These are phyloP conservation scores for Pseudogymnoascus sp. DNA, from an alignment of 2,329 filamentous ascomycete species.

Conservation along the genomic window DNA sequence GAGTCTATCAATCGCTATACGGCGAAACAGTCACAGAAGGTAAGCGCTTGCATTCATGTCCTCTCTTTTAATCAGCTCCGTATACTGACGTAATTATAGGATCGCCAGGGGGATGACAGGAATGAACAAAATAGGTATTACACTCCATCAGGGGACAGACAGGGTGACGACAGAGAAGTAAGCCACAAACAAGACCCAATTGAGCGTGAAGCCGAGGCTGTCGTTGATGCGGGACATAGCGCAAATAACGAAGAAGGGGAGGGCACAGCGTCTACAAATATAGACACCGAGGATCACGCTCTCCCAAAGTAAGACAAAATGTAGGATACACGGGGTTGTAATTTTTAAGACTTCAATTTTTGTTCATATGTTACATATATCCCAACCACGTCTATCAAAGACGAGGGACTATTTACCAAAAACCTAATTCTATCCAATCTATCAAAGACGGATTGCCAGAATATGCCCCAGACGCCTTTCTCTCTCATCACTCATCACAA, in stretches of 20 bases:
- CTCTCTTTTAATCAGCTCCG: neutral
- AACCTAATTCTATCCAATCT: neutral
- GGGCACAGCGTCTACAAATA: neutral
- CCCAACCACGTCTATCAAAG: neutral
- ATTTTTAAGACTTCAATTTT: neutral
- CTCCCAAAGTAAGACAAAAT: neutral
- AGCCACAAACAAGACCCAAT: neutral
- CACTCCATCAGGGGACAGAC: neutral
- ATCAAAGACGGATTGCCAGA: neutral
- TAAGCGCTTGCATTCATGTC: slow-evolving; percentile 11
- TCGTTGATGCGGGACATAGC: neutral
- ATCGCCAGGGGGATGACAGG: neutral
- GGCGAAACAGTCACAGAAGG: slow-evolving; percentile 21
- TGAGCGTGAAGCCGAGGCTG: neutral
- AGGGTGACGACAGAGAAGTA: neutral
- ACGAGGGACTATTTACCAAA: neutral
- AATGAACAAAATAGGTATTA: neutral
- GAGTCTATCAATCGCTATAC: slow-evolving; percentile 48
- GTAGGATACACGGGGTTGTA: neutral
- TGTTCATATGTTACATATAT: neutral
- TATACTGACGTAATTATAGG: neutral
- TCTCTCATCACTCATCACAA: neutral
- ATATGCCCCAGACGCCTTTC: neutral
- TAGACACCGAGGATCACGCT: neutral
- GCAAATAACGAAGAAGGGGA: neutral